phyloP scores from a whole-genome alignment of 148 eudicot species.

The Polygonum maritimum region DNA sequence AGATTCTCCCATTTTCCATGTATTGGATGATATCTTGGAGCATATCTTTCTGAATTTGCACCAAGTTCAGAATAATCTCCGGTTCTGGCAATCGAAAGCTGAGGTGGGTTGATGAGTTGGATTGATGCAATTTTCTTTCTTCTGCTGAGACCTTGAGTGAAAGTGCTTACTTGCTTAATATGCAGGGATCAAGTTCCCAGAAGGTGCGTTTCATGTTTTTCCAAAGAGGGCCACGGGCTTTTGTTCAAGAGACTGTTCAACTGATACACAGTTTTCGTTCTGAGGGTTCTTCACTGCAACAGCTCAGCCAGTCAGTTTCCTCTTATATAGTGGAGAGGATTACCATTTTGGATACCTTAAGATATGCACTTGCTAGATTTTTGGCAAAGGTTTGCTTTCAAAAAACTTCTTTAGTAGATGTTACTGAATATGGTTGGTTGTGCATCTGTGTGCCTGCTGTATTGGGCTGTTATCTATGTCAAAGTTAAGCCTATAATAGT shows the following conservation, averaged over 20 bases:
- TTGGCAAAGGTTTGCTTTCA: conserved; percentile 63
- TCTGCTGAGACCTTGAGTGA: background rate
- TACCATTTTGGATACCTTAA: conserved; percentile 54
- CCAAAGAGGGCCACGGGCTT: conserved; percentile 87
- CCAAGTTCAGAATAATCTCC: conserved; percentile 65
- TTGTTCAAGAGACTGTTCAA: conserved; percentile 47
- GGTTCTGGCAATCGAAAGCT: conserved; percentile 79
- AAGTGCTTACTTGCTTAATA: background rate
- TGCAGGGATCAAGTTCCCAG: conserved; percentile 67
- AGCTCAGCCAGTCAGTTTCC: conserved; percentile 54
- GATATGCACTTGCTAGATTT: conserved; percentile 65
- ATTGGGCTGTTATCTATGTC: background rate
- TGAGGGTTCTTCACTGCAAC: conserved; percentile 56
- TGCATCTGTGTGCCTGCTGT: background rate
- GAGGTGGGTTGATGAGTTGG: conserved; percentile 46
- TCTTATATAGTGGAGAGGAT: conserved; percentile 71
- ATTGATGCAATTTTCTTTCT: background rate
- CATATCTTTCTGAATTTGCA: conserved; percentile 57
- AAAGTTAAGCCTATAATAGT: background rate
- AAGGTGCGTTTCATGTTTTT: conserved; percentile 79
- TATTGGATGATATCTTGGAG: conserved; percentile 77
- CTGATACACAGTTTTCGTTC: conserved; percentile 49
- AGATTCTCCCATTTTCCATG: conserved; percentile 52
- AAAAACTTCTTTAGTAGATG: background rate
- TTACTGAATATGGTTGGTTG: background rate